Conservation (phyloP, 2,329 filamentous ascomycete species). For the Epichloe brachyelytri region DNA sequence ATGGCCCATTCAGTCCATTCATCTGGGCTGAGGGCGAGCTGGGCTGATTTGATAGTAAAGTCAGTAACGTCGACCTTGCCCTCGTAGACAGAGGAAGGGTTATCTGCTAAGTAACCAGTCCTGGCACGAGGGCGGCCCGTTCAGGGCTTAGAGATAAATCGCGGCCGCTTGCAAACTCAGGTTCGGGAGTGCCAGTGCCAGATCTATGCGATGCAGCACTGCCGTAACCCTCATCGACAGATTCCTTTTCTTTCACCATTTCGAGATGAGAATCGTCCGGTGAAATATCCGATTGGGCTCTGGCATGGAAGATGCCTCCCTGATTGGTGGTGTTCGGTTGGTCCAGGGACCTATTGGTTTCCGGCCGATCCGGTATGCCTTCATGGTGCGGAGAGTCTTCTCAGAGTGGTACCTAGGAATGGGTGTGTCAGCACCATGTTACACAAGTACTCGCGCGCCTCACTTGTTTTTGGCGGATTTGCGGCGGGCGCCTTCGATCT, state of each 20-base stretch:
- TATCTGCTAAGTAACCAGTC: not conserved
- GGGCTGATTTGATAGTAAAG: not conserved
- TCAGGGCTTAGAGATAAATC: not conserved
- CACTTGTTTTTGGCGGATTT: not conserved
- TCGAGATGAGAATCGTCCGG: conserved; percentile 8
- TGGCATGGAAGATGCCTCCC: conserved; percentile 25
- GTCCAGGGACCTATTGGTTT: conserved; percentile 40
- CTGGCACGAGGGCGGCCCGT: conserved; percentile 1
- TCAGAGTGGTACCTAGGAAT: conserved; percentile 41
- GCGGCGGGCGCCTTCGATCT: not conserved
- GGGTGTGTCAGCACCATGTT: conserved; percentile 8
- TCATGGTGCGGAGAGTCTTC: conserved; percentile 42
- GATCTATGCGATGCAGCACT: conserved; percentile 6
- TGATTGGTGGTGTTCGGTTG: conserved; percentile 47
- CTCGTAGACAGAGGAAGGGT: not conserved
- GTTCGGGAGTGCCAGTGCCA: conserved; percentile 1
- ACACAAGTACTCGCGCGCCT: not conserved
- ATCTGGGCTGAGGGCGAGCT: conserved; percentile 5
- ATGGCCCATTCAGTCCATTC: conserved; percentile 25
- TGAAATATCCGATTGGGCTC: conserved; percentile 2
- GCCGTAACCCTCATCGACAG: conserved; percentile 6
- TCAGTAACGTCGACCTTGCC: not conserved
- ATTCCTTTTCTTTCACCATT: conserved; percentile 6
- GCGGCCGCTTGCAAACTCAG: not conserved
- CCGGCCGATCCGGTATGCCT: conserved; percentile 46